Base-by-base conservation (phyloP, 108 stramenopile genomes). In the Cafeteria roenbergensis region DNA sequence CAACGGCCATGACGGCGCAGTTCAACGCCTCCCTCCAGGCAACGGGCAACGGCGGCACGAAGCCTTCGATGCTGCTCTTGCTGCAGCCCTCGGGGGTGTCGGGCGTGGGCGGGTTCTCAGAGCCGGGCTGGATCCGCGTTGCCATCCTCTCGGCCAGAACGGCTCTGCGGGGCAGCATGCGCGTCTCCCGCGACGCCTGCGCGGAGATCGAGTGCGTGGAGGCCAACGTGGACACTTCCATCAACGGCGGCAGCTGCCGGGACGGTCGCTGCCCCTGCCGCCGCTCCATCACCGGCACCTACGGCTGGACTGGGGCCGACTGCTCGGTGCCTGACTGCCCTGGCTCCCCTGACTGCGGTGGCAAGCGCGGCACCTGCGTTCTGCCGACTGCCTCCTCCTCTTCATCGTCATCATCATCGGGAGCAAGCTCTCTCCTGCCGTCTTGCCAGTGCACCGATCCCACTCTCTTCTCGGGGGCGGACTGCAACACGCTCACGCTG, bases 281-380 rank as follows among this genome's bases (percentile, higher is more conserved):
- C 34, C 37, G 59, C 20, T 8, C 37, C 2, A 4, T 30, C 56
- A 57, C 29, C 12, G 31, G 56, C 29, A 32, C 30, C 17, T 61
- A 61, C n/a, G 59, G 59, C 24, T 61, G 30, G 20, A 22, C 36
- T 22, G 59, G 37, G 2, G 2, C 36, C 2, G 17, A 2, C 20
- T 61, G 59, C n/a, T 2, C 2, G 37, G 37, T 38, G 36, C 9
- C 2, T 27, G 59, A 61, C 30, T 61, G 59, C 37, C 59, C 59
- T 22, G 59, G 59, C 36, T 35, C 22, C 17, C 59, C 59, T n/a
- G 59, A 61, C n/a, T 61, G 59, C n/a, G 59, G 59, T 3, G 59
- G 59, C 12, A 14, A 6, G 33, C 57, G 57, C 14, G 57, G 57
- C 33, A 48, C 42, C 42, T 48, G 42, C 42, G 12, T 48, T 6